Evolutionary conservation across 23 red algal genomes (phyloP).

Genomic region (Cyanidium caldarium): DNA sequence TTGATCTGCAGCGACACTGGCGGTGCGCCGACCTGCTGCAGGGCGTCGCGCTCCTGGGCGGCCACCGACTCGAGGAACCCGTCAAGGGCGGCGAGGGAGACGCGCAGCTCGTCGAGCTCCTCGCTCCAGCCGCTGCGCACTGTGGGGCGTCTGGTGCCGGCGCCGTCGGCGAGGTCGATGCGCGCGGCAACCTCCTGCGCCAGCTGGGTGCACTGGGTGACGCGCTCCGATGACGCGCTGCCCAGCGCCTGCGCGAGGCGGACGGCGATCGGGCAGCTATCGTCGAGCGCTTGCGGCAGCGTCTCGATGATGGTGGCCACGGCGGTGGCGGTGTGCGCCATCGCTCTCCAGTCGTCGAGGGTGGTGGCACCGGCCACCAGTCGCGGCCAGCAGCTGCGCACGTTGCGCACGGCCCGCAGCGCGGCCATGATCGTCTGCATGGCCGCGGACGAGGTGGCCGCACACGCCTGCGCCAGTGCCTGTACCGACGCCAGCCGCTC

Average conservation of each 20-base stretch:
- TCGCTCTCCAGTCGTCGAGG: not conserved
- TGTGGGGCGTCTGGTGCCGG: not conserved
- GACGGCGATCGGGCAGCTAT: not conserved
- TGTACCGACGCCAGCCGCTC: not conserved
- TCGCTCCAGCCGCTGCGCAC: not conserved
- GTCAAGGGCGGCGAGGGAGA: not conserved
- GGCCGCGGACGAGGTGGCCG: not conserved
- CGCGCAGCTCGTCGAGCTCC: conserved; percentile 3
- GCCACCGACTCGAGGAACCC: not conserved
- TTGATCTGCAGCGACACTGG: not conserved
- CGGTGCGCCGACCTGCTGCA: not conserved
- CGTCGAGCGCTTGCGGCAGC: not conserved
- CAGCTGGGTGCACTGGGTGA: too few species aligned
- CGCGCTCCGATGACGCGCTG: too few species aligned
- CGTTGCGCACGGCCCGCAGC: not conserved
- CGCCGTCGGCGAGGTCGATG: not conserved
- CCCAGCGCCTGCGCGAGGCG: not conserved
- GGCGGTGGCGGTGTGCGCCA: not conserved
- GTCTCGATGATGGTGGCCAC: too few species aligned
- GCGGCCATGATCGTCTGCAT: not conserved
- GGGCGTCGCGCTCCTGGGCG: not conserved
- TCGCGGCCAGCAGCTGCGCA: not conserved
- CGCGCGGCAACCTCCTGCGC: not conserved
- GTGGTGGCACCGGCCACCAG: not conserved
- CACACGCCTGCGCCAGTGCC: not conserved